A percentile compares a stretch with the other conserved stretches of the same genome.
Conservation (phyloP, 208 protist species). For the Crithidia acanthocephali region DNA sequence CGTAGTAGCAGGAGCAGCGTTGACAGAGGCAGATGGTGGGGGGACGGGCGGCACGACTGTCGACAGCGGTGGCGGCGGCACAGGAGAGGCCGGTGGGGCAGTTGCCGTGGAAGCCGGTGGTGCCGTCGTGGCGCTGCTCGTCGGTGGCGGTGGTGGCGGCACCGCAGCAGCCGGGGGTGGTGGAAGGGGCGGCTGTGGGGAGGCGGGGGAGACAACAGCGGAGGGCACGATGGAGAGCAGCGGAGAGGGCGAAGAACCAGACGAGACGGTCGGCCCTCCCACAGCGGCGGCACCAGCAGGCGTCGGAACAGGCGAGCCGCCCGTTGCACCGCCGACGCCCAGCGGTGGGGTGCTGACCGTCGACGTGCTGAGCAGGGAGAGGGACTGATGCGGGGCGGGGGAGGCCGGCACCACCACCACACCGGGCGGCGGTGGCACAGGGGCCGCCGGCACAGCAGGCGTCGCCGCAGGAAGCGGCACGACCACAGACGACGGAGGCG, state of each 20-base stretch:
- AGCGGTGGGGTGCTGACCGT: slow-evolving; percentile 1
- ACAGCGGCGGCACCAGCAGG: not conserved
- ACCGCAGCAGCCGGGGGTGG: not conserved
- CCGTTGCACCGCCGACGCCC: not conserved
- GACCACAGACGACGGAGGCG: not conserved
- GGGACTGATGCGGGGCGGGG: slow-evolving; percentile 6
- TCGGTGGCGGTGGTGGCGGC: not conserved
- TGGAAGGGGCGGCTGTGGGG: not conserved
- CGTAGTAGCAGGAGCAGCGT: not conserved
- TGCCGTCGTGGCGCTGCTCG: not conserved
- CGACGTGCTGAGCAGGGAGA: slow-evolving; percentile 14
- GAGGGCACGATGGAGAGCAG: not conserved
- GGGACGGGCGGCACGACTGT: not conserved
- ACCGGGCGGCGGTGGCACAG: not conserved
- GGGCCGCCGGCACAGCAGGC: not conserved
- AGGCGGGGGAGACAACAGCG: not conserved
- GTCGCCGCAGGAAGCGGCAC: too few relatives aligned
- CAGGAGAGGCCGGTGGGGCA: not conserved
- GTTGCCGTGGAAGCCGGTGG: not conserved
- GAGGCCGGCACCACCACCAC: not conserved
- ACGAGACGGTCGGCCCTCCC: not conserved
- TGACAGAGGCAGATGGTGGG: not conserved
- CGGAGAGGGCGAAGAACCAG: not conserved
- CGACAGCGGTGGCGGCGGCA: not conserved
- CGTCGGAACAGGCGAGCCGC: not conserved